These are phyloP conservation scores for Backusella luteola DNA, from an alignment of 192 early-diverging fungal genomes.

Conservation along the genomic window DNA sequence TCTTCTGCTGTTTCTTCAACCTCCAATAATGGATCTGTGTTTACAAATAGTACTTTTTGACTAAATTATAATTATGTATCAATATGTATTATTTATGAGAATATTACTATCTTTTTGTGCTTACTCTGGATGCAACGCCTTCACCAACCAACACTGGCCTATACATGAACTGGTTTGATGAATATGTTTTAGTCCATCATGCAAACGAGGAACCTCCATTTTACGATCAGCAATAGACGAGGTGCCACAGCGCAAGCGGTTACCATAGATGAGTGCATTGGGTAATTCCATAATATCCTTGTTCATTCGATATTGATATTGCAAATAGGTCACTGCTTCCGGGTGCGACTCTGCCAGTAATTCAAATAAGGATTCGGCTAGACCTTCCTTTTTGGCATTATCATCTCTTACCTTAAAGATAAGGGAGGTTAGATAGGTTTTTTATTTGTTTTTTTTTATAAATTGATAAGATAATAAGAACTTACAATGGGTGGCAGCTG, in stretches of 20 bases:
- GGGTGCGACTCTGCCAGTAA: conserved; percentile 81
- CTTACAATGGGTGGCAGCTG: conserved; percentile 90
- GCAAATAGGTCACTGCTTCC: conserved; percentile 65
- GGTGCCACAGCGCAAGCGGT: conserved; percentile 74
- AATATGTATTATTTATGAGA: too few relatives aligned
- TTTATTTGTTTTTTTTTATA: not conserved
- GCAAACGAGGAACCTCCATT: conserved; percentile 43
- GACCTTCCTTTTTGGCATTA: conserved; percentile 53
- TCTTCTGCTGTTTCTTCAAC: conserved; percentile 52
- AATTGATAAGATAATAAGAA: not conserved
- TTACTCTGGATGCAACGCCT: conserved; percentile 61
- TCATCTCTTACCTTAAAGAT: conserved; percentile 50
- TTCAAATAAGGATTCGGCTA: conserved; percentile 75
- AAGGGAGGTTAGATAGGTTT: not conserved
- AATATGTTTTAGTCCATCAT: conserved; percentile 12
- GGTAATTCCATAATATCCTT: conserved; percentile 82
- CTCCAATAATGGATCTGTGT: conserved; percentile 73
- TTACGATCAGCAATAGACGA: conserved; percentile 55
- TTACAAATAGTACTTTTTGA: conserved; percentile 71
- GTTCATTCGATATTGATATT: conserved; percentile 94
- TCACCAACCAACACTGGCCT: conserved; percentile 61
- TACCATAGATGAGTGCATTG: conserved; percentile 82
- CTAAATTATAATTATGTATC: not conserved
- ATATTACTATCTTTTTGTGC: not conserved
- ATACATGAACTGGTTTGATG: not conserved